These are phyloP conservation scores for Chondrus crispus DNA, from an alignment of 23 red algal genomes.

Conservation along the genomic window DNA sequence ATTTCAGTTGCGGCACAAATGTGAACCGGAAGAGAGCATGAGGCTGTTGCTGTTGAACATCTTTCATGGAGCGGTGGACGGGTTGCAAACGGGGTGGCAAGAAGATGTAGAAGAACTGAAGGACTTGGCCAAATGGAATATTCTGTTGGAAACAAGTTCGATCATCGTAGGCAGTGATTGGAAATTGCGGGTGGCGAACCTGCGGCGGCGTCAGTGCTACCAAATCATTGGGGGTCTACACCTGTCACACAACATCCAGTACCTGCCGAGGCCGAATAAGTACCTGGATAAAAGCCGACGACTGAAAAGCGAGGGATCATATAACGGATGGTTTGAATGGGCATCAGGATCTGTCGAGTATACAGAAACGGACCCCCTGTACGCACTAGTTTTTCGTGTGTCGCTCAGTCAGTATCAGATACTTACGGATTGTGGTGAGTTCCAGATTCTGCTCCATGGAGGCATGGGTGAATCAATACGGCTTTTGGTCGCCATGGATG, in stretches of 20 bases:
- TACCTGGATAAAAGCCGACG: not conserved
- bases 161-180: constrained; percentile 24
- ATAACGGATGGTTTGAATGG: not conserved
- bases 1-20: not conserved
- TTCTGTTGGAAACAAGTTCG: not conserved
- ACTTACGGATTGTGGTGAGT: not conserved
- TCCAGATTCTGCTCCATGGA: not conserved
- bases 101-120: constrained; percentile 39
- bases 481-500: not conserved
- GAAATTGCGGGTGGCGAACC: not conserved
- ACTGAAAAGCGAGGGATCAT: not conserved
- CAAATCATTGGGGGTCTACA: not conserved
- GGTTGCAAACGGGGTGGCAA: not conserved
- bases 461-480: not conserved
- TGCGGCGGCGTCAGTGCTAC: not conserved
- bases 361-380: not conserved
- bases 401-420: not conserved
- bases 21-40: constrained; percentile 14
- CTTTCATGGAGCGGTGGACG: not conserved
- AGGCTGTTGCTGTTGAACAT: constrained; percentile 17
- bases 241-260: not conserved
- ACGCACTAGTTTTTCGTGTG: not conserved
- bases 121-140: constrained; percentile 33
- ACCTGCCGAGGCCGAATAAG: not conserved
- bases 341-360: not conserved